phyloP scores from a whole-genome alignment of 1,284 basidiomycete genomes.

The Ustilago nuda region DNA sequence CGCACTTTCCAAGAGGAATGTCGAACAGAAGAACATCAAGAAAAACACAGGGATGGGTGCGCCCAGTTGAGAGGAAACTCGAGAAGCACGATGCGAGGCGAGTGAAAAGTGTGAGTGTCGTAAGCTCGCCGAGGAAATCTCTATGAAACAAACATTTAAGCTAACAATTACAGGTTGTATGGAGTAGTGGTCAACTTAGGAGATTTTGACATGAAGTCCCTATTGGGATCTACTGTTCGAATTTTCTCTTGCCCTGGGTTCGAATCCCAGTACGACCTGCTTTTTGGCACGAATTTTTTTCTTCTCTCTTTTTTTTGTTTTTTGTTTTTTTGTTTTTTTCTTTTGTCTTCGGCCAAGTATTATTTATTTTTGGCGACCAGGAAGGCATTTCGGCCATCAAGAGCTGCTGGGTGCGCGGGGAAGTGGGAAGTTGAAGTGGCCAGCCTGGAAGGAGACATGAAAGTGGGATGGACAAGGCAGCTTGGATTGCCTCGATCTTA shows the following conservation, averaged over 20 bases:
- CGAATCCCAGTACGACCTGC: slow-evolving; percentile 51
- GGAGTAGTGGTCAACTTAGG: slow-evolving; percentile 56
- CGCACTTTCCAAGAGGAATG: not conserved
- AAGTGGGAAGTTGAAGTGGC: not conserved
- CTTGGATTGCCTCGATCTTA: not conserved
- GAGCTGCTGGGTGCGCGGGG: not conserved
- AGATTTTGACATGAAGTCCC: slow-evolving; percentile 33
- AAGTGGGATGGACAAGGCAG: not conserved
- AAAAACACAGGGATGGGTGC: no score
- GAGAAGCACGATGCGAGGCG: no score
- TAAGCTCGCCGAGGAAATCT: no score
- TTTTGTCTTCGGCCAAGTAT: no score
- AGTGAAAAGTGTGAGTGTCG: no score
- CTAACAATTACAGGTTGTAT: slow-evolving; percentile 27
- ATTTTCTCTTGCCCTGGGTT: slow-evolving; percentile 52
- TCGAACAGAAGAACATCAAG: no score
- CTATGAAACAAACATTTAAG: accelerated
- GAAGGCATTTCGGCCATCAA: no score
- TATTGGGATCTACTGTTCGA: not conserved
- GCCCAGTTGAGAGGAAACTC: no score
- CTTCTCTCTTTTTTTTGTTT: no score
- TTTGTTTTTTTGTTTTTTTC: no score
- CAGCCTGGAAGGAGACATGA: not conserved
- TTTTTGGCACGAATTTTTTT: slow-evolving; percentile 12
- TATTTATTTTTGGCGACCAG: no score